Percentiles rank a stretch among this genome's conserved stretches.
These are phyloP conservation scores for Lactuca saligna DNA, from an alignment of 129 eudicot genomes.

Conservation along the genomic window DNA sequence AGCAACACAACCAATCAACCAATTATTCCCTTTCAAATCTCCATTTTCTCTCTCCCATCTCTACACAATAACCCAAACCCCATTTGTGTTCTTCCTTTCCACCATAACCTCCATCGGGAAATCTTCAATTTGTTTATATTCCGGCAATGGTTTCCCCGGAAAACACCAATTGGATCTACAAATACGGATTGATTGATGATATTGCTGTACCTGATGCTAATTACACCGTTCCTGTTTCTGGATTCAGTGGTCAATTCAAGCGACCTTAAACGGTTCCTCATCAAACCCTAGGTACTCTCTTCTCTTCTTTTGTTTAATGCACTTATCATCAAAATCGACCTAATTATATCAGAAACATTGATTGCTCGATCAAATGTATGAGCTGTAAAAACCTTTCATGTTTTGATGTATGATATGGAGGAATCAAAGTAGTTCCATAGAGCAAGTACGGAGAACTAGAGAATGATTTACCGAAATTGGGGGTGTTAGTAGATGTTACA, in stretches of 20 bases:
- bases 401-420: slow-evolving; percentile 6
- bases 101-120: slow-evolving; percentile 9
- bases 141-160: slow-evolving; percentile 67
- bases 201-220: slow-evolving; percentile 44
- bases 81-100: neutral
- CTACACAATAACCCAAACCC: slow-evolving; percentile 2
- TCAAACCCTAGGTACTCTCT: slow-evolving; percentile 49
- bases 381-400: neutral
- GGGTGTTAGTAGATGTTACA: neutral
- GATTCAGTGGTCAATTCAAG: slow-evolving; percentile 58
- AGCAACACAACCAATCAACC: neutral
- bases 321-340: neutral
- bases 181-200: slow-evolving; percentile 68
- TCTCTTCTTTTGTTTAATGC: neutral
- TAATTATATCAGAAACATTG: neutral
- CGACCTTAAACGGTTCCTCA: slow-evolving; percentile 45
- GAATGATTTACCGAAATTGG: neutral
- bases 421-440: neutral
- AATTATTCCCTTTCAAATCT: slow-evolving; percentile 25
- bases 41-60: slow-evolving; percentile 18
- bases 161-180: slow-evolving; percentile 67
- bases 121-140: neutral
- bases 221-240: slow-evolving; percentile 45
- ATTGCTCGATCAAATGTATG: neutral
- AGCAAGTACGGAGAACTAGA: neutral